Evolutionary conservation across 306 rosid genomes (phyloP), one percentile per base, ranked within the genome.

Genomic region (Dryas drummondii): DNA sequence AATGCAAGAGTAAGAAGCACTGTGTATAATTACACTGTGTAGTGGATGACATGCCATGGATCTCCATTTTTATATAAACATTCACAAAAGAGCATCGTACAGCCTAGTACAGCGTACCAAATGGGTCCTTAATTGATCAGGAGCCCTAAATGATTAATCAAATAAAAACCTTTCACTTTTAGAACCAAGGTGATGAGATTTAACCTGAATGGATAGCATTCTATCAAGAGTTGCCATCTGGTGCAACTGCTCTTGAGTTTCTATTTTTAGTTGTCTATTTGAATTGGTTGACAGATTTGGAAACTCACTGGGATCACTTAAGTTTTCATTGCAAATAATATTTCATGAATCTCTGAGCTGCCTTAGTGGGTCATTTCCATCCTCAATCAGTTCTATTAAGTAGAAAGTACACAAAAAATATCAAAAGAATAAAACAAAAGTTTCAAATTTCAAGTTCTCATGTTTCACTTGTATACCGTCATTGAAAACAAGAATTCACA

Each of bases 1-100:
- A 56, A 19, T 22, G 42, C n/a, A 37, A 50, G 52, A 5, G 50
- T 51, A 70, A 26, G 63, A 59, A 77, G 75, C 59, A 17, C 37
- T 0, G 19, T 26, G 22, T 44, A 56, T 41, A 55, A 71, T 13
- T 54, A 71, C 53, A 42, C 47, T 6, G 16, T 1, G 1, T 54
- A 26, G 15, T 3, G 14, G 53, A 58, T 22, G 64, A 41, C 42
- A 58, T 61, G 19, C 46, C 66, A 61, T 61, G 19, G 17, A 13
- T 61, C 66, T 37, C 19, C 2, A 13, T 61, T 12, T 1, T 2
- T 37, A 61, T 32, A 61, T 37, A 37, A 5, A 10, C 32, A 32
- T 14, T 13, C 7, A 61, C 46, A 61, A 61, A 61, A 5, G 41
- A 26, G 37, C 37, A 32, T 1, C 2, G 37, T 32, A 32, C 37